phyloP scores from a whole-genome alignment of 2,329 filamentous ascomycete species.

The Verruconis gallopava region DNA sequence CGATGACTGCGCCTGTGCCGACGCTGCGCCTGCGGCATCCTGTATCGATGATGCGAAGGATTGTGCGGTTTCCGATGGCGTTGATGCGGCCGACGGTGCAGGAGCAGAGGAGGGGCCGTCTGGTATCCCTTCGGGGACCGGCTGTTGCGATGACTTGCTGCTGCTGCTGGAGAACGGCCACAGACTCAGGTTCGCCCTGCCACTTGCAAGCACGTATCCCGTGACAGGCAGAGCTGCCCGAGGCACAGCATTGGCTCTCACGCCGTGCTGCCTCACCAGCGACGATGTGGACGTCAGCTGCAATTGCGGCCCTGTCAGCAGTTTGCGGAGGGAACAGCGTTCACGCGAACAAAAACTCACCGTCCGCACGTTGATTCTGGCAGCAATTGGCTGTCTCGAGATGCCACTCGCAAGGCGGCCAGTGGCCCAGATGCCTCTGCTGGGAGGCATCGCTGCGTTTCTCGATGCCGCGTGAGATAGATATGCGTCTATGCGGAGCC shows the following conservation, averaged over 20 bases:
- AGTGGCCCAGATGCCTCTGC: neutral
- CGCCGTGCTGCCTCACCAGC: neutral
- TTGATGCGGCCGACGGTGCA: neutral
- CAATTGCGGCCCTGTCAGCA: neutral
- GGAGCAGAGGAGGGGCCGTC: too few species aligned
- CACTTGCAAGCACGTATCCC: neutral
- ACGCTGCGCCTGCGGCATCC: neutral
- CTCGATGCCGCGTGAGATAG: neutral
- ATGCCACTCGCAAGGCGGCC: neutral
- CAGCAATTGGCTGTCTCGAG: neutral
- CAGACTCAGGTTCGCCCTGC: neutral
- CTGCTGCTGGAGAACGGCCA: conserved; percentile 4
- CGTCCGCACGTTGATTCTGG: neutral
- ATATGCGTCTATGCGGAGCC: neutral
- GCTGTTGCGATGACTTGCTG: neutral
- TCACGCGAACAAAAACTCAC: neutral
- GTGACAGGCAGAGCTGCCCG: neutral
- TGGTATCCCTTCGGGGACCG: neutral
- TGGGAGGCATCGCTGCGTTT: conserved; percentile 1
- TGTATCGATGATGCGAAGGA: neutral
- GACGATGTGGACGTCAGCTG: neutral
- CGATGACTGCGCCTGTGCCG: neutral
- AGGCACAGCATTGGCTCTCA: neutral
- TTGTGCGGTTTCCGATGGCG: neutral
- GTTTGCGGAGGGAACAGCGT: neutral